Conservation (phyloP, 1,284 basidiomycete genomes). For the Cystobasidium slooffiae region DNA sequence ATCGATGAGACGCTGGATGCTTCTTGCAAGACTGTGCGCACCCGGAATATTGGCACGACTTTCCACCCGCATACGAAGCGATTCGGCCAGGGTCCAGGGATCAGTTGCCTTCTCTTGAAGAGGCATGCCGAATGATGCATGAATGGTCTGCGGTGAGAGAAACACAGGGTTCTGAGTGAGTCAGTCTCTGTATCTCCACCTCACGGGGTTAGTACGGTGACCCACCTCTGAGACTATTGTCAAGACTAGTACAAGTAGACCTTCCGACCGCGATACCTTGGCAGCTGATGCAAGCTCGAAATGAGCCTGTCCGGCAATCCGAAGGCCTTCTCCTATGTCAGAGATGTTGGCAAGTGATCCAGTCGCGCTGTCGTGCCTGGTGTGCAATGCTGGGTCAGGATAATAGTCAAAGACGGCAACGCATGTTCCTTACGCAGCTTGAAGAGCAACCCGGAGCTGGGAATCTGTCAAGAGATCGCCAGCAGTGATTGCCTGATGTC, state of each 20-base stretch:
- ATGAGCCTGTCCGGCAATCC: constrained; percentile 9
- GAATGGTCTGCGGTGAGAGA: too few species aligned
- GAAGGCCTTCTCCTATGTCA: neutral
- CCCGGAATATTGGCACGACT: too few species aligned
- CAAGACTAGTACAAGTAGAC: neutral
- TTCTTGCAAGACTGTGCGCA: too few species aligned
- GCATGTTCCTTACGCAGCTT: neutral
- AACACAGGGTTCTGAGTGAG: neutral
- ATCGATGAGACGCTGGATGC: neutral
- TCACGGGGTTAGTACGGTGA: neutral
- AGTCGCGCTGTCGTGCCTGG: neutral
- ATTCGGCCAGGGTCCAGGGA: too few species aligned
- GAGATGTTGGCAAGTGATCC: constrained; percentile 1
- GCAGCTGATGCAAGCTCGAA: constrained; percentile 11
- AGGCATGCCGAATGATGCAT: too few species aligned
- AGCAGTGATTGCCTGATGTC: too few species aligned
- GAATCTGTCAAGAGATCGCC: constrained; percentile 9
- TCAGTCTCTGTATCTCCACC: neutral
- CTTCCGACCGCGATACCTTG: neutral
- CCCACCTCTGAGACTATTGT: constrained; percentile 19
- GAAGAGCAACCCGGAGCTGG: neutral
- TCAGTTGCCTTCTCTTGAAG: too few species aligned
- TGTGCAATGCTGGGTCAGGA: neutral
- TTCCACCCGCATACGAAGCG: too few species aligned
- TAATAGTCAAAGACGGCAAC: neutral